Percentiles rank a stretch among this genome's conserved stretches.
These are phyloP conservation scores for Candida parachauliodes DNA, from an alignment of 805 yeast genomes.

Conservation along the genomic window DNA sequence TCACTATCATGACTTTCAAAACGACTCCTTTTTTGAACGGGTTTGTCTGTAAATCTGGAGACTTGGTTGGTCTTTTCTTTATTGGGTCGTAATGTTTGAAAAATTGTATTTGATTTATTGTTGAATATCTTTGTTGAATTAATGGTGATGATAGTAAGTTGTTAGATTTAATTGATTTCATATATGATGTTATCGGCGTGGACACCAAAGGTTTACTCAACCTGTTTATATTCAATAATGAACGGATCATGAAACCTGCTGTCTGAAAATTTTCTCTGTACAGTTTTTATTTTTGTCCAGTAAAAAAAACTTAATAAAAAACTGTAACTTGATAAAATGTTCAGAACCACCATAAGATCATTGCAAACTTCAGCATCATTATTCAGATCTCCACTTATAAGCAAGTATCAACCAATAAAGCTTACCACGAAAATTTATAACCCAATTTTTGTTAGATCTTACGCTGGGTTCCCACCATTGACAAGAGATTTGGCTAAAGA, in stretches of 20 bases:
- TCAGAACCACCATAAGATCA: slow-evolving; percentile 26
- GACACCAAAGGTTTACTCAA: not conserved
- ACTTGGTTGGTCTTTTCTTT: slow-evolving; percentile 49
- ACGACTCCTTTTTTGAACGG: slow-evolving; percentile 95
- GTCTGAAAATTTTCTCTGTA: slow-evolving; percentile 5
- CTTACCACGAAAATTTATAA: not conserved
- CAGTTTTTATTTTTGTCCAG: slow-evolving; percentile 6
- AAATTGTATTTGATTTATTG: slow-evolving; percentile 72
- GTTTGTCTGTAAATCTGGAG: slow-evolving; percentile 79
- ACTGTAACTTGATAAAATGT: slow-evolving; percentile 19
- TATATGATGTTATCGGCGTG: slow-evolving; percentile 10
- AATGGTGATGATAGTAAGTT: slow-evolving; percentile 11
- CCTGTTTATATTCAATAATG: slow-evolving; percentile 12
- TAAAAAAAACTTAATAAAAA: not conserved
- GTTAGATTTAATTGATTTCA: slow-evolving; percentile 14
- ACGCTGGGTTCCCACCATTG: slow-evolving; percentile 58
- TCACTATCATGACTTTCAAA: slow-evolving; percentile 85
- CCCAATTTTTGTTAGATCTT: slow-evolving; percentile 27
- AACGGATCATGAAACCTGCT: slow-evolving; percentile 22
- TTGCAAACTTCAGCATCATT: slow-evolving; percentile 19
- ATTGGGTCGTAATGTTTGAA: slow-evolving; percentile 52
- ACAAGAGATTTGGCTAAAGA: slow-evolving; percentile 61
- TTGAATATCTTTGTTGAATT: slow-evolving; percentile 53
- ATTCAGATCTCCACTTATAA: slow-evolving; percentile 9
- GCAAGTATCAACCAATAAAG: slow-evolving; percentile 3